A percentile compares a stretch with the other conserved stretches of the same genome.
Conservation (phyloP, 1,284 basidiomycete genomes). For the Erythrobasidium hasegawianum region DNA sequence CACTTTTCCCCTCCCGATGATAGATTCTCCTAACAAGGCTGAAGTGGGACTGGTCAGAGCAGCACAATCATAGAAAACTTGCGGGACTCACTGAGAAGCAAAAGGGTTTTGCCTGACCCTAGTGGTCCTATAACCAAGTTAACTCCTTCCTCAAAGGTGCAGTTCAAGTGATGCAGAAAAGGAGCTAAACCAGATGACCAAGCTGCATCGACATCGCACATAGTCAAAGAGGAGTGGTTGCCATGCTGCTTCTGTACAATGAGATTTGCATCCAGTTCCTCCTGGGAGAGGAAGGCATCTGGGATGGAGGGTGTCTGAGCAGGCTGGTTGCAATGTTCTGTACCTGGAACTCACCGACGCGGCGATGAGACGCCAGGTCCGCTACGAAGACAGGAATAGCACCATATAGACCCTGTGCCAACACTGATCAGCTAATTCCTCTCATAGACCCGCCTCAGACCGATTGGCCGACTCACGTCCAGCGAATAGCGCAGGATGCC, state of each 20-base stretch:
- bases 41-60: neutral
- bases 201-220: neutral
- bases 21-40: conserved; percentile 55
- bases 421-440: neutral
- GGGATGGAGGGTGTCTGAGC: neutral
- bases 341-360: conserved; percentile 7
- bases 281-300: neutral
- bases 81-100: conserved; percentile 24
- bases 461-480: neutral
- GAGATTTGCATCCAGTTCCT: neutral
- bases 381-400: neutral
- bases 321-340: too few relatives aligned
- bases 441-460: too few relatives aligned
- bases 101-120: conserved; percentile 42
- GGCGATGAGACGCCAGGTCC: neutral
- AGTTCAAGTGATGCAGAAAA: neutral
- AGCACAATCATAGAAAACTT: neutral
- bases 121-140: conserved; percentile 70
- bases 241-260: neutral
- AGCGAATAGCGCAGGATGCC: neutral
- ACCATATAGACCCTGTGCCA: neutral
- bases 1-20: conserved; percentile 73
- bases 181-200: neutral
- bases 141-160: conserved; percentile 53
- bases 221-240: neutral